Evolutionary conservation across 768 basidiomycete species (phyloP), one percentile per base, ranked within the genome.

Genomic region (Boletus tylopilopsis): DNA sequence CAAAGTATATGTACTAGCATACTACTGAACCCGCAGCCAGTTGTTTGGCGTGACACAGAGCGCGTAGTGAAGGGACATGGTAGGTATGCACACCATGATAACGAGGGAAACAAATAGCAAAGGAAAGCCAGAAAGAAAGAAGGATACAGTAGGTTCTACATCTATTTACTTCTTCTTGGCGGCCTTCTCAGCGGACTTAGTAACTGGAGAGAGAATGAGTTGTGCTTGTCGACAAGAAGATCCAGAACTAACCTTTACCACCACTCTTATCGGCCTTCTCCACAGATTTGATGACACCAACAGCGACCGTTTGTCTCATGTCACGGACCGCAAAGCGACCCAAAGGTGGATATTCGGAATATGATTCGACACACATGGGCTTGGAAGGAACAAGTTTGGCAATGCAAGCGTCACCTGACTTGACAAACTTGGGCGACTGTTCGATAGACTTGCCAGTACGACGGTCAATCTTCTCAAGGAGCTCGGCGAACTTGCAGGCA

Each of bases 251-350:
- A 86, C 85, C 83, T 82, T 95, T 95, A 63, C 94, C 93, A 64
- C 81, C 77, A 66, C 76, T 62, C 74, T 91, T 94, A 51, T 94
- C 93, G 59, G 91, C 81, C 85, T 94, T 95, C 47, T 96, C 94
- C 57, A 96, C 94, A 54, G 84, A 82, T 80, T 97, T 97, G 83
- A 98, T 96, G 78, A 97, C 89, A 75, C 94, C 94, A 65, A 96
- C 94, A 59, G 94, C 94, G 57, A 99, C 95, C 56, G 95, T 96
- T 78, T 97, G 94, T 73, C 94, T 88, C 94, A 97, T 96, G 81
- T 96, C 94, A 86, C 94, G 94, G 72, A 96, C 94, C 66, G 94
- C 94, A 77, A 95, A 95, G 72, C 95, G 94, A 80, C 96, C 95
- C 59, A 99, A 87, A 74, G 96, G 96, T 63, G 96, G 95, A 78